Base-by-base conservation (phyloP, 768 basidiomycete species). In the Boletus insuetus region DNA sequence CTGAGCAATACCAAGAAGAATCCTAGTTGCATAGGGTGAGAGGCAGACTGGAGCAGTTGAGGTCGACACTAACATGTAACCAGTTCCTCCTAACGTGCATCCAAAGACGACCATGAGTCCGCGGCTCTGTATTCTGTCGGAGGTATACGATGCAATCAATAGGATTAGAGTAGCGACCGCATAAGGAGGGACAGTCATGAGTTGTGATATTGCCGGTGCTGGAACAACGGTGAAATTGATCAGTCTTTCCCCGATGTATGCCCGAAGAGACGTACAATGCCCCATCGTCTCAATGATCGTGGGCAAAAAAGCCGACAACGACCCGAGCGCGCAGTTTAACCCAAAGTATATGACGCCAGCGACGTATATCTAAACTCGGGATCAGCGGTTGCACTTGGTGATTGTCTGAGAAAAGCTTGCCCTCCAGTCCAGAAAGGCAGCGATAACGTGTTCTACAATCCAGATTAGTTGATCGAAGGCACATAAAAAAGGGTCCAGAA, bases 121-220 rank as follows among this genome's bases (percentile, higher is more conserved):
- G 20, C 81, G 75, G 45, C 65, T 72, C 54, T 76, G 75, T 2
- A 77, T 68, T 55, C 75, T 69, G 57, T 81, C 79, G 6, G 82
- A 79, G 17, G 55, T 54, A 55, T 75, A 81, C 0, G 74, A 76
- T 10, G 67, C 50, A 14, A 63, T 29, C 49, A 75, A 58, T 11
- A 80, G 61, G 35, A 79, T 64, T 12, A 72, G 50, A 11, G 77
- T 66, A 1, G 75, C 74, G 5, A 74, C 72, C 6, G 79, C 78
- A 57, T 83, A 82, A 11, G 82, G 82, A 8, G 82, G 80, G 9
- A 82, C 81, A 6, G 80, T 80, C 60, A 81, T 73, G 1, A 82
- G 65, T 58, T 82, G 80, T 0, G 77, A 75, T 42, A 77, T 54
- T 6, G 79, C 80, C 48, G 73, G 63, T 17, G 75, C 78, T 79